Evolutionary conservation across 2,329 filamentous ascomycete genomes (phyloP).

Genomic region (Pestalotiopsis sp.): DNA sequence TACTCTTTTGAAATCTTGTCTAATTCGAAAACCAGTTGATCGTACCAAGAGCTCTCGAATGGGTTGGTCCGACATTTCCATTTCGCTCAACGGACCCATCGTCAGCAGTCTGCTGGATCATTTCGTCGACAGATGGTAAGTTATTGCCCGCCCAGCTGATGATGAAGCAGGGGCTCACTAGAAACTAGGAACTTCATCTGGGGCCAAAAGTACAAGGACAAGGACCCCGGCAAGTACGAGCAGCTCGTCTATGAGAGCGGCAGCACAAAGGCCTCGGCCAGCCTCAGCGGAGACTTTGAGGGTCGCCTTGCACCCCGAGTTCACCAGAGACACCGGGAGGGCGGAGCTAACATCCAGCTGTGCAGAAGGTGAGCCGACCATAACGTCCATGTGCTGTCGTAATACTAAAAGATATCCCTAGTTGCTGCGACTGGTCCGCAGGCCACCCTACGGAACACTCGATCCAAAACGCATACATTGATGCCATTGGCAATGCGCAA

Average conservation of each 20-base stretch:
- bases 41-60: constrained; percentile 79
- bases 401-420: constrained; percentile 24
- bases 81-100: constrained; percentile 76
- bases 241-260: constrained; percentile 25
- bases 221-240: constrained; percentile 54
- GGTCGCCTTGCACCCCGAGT: constrained; percentile 46
- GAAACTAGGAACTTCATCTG: constrained; percentile 77
- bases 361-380: constrained; percentile 43
- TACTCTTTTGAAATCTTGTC: not conserved
- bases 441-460: constrained; percentile 68
- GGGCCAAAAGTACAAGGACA: constrained; percentile 72
- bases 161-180: constrained; percentile 13
- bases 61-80: constrained; percentile 88
- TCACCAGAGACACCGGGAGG: constrained; percentile 35
- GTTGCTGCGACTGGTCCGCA: constrained; percentile 54
- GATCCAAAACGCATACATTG: constrained; percentile 82
- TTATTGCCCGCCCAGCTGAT: not conserved
- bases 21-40: constrained; percentile 58
- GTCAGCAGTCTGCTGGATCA: constrained; percentile 76
- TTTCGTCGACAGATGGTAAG: constrained; percentile 79
- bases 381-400: no score
- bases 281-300: constrained; percentile 44
- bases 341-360: constrained; percentile 46
- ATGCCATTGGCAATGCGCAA: constrained; percentile 68
- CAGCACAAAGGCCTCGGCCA: constrained; percentile 21